Evolutionary conservation across 2,329 filamentous ascomycete genomes (phyloP).

Genomic region (Fusarium nurragi): DNA sequence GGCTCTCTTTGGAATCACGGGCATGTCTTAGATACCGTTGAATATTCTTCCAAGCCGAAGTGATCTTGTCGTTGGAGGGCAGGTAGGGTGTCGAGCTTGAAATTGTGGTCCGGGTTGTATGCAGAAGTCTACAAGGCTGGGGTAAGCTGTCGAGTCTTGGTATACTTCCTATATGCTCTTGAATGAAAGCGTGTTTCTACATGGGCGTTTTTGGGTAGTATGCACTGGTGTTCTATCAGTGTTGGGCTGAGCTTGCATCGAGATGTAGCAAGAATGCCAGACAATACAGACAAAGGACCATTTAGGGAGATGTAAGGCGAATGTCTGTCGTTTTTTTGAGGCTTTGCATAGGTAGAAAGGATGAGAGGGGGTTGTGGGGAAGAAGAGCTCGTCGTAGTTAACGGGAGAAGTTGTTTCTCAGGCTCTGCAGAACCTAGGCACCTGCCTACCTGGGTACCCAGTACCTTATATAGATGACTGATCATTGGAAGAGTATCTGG

Average conservation of each 20-base stretch:
- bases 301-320: too few relatives aligned
- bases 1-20: neutral
- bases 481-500: too few relatives aligned
- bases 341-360: neutral
- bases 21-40: neutral
- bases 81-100: neutral
- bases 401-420: neutral
- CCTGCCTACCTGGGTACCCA: neutral
- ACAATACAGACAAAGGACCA: neutral
- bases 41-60: neutral
- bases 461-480: too few relatives aligned
- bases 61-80: neutral
- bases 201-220: neutral
- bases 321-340: too few relatives aligned
- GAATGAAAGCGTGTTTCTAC: neutral
- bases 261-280: neutral
- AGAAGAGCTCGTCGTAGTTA: neutral
- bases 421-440: neutral
- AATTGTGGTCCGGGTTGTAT: neutral
- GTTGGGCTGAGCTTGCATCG: neutral
- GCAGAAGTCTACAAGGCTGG: neutral
- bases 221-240: neutral
- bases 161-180: neutral
- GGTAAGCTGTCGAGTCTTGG: neutral
- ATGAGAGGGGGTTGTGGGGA: neutral